These are phyloP conservation scores for Exophiala calicioides DNA, from an alignment of 2,329 filamentous ascomycete genomes.

Conservation along the genomic window DNA sequence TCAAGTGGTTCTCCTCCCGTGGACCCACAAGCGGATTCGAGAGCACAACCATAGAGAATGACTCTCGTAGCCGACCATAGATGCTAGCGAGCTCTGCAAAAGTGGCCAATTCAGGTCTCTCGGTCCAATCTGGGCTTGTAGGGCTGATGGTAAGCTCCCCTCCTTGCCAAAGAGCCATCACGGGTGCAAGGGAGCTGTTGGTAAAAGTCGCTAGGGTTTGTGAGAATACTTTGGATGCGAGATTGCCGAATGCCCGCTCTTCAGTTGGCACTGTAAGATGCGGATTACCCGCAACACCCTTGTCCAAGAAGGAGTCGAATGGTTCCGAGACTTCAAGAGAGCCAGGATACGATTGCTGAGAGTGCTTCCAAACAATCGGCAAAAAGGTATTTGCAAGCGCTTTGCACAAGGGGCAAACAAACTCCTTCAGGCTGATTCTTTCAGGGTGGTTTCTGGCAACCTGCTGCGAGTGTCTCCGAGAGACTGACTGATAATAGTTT, in stretches of 20 bases:
- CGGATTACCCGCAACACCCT: conserved; percentile 52
- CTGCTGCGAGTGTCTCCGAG: conserved; percentile 82
- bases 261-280: conserved; percentile 27
- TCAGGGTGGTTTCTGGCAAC: conserved; percentile 95
- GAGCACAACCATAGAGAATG: conserved; percentile 16
- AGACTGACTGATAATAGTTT: conserved; percentile 80
- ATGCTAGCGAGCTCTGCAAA: conserved; percentile 31
- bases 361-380: conserved; percentile 91
- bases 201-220: conserved; percentile 38
- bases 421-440: conserved; percentile 74
- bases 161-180: conserved; percentile 22
- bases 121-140: conserved; percentile 22
- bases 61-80: conserved; percentile 33
- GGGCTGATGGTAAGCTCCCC: conserved; percentile 24
- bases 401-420: conserved; percentile 95
- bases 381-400: conserved; percentile 93
- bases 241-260: conserved; percentile 6
- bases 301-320: conserved; percentile 70
- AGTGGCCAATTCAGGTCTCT: conserved; percentile 21
- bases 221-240: conserved; percentile 24
- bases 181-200: conserved; percentile 22
- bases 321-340: conserved; percentile 60
- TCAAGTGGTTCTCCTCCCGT: conserved; percentile 11
- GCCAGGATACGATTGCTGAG: conserved; percentile 79
- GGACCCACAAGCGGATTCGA: conserved; percentile 7